Evolutionary conservation across 441 rosid species (phyloP).

Genomic region (Isatis lusitanica): DNA sequence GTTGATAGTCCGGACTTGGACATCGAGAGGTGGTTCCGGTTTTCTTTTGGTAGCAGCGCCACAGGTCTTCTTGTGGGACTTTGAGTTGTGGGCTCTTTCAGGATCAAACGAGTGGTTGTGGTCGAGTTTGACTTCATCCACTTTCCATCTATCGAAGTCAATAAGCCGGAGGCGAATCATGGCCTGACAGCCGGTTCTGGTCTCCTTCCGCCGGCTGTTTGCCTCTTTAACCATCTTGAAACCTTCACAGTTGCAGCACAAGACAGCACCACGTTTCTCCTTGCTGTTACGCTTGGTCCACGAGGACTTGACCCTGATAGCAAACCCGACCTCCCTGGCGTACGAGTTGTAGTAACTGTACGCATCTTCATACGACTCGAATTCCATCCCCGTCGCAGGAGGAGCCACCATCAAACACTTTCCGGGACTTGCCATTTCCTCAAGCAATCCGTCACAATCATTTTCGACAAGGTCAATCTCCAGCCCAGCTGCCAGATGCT

Average conservation of each 20-base stretch:
- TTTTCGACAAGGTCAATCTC: neutral
- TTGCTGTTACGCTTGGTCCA: slow-evolving; percentile 97
- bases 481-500: slow-evolving; percentile 38
- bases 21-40: slow-evolving; percentile 53
- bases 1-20: slow-evolving; percentile 76
- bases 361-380: slow-evolving; percentile 86
- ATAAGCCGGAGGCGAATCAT: slow-evolving; percentile 81
- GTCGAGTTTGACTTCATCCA: slow-evolving; percentile 79
- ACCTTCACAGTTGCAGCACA: slow-evolving; percentile 94
- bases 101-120: slow-evolving; percentile 88
- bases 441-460: slow-evolving; percentile 51
- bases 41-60: slow-evolving; percentile 46
- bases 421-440: slow-evolving; percentile 28
- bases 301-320: slow-evolving; percentile 85
- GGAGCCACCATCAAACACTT: slow-evolving; percentile 15
- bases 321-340: slow-evolving; percentile 80
- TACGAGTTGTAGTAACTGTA: slow-evolving; percentile 78
- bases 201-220: slow-evolving; percentile 70
- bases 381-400: slow-evolving; percentile 71
- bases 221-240: slow-evolving; percentile 84
- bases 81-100: slow-evolving; percentile 70
- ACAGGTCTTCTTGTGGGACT: slow-evolving; percentile 82
- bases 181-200: slow-evolving; percentile 87
- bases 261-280: slow-evolving; percentile 97
- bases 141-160: slow-evolving; percentile 71